Conservation (phyloP, 148 eudicot species). For the Euryodendron excelsum region DNA sequence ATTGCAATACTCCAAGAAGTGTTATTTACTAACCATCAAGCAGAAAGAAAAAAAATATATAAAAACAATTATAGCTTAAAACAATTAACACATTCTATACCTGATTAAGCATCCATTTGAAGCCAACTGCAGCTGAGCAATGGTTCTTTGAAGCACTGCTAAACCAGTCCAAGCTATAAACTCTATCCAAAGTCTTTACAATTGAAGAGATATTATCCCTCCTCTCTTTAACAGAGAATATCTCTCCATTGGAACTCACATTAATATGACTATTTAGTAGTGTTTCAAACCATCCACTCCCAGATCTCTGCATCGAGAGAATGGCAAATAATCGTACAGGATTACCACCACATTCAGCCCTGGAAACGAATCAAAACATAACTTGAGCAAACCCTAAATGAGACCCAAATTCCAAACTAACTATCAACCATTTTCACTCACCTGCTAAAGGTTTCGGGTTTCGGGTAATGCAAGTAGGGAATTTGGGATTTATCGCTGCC, state of each 20-base stretch:
- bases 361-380: constrained; percentile 18
- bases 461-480: constrained; percentile 68
- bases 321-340: constrained; percentile 81
- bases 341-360: constrained; percentile 81
- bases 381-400: neutral
- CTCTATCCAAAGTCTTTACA: constrained; percentile 60
- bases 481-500: constrained; percentile 26
- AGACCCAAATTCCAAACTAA: neutral
- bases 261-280: constrained; percentile 81
- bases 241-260: constrained; percentile 94
- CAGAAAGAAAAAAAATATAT: too few species aligned
- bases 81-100: constrained; percentile 24
- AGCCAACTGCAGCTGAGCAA: constrained; percentile 94
- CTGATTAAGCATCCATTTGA: constrained; percentile 99
- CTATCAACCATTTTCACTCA: constrained; percentile 8
- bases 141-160: constrained; percentile 91
- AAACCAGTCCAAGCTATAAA: constrained; percentile 89
- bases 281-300: constrained; percentile 98
- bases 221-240: constrained; percentile 60
- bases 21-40: constrained; percentile 1
- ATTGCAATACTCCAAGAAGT: neutral
- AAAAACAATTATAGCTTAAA: neutral
- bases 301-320: constrained; percentile 89
- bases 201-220: constrained; percentile 69
- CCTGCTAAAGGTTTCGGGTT: constrained; percentile 80